phyloP scores from a whole-genome alignment of 345 rosid genomes.

The Heritiera littoralis region DNA sequence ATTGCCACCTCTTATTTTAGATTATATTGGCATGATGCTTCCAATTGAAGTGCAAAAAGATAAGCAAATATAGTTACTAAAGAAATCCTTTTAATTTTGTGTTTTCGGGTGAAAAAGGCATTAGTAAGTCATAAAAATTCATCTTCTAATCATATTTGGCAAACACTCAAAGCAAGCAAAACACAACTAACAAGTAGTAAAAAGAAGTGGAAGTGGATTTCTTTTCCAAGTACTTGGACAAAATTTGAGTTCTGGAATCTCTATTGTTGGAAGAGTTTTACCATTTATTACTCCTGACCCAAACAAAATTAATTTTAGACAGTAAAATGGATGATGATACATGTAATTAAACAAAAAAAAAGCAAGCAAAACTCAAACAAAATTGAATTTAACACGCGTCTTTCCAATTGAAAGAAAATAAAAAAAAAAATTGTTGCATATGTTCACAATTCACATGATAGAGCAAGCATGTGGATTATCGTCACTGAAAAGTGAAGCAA shows the following conservation, averaged over 20 bases:
- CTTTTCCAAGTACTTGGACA: too few species aligned
- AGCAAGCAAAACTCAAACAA: not conserved
- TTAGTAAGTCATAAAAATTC: not conserved
- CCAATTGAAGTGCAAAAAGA: too few species aligned
- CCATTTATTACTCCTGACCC: too few species aligned
- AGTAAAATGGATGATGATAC: too few species aligned
- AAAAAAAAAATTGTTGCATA: not conserved
- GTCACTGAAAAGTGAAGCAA: constrained; percentile 84
- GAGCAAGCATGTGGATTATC: constrained; percentile 89
- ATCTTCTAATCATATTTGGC: not conserved
- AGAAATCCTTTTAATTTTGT: not conserved
- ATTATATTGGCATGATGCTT: too few species aligned
- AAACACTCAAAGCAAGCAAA: not conserved
- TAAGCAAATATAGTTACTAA: not conserved
- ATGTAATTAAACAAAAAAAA: too few species aligned
- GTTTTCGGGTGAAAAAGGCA: not conserved
- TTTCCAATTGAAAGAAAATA: not conserved
- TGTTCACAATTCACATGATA: constrained; percentile 50
- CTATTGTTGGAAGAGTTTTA: too few species aligned
- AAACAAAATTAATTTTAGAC: too few species aligned
- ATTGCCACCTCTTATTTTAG: not conserved
- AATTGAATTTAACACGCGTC: not conserved
- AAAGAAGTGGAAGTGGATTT: too few species aligned
- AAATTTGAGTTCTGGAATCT: too few species aligned
- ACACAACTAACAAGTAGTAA: not conserved